These are phyloP conservation scores for Luffa acutangula DNA, from an alignment of 306 rosid species.

Conservation along the genomic window DNA sequence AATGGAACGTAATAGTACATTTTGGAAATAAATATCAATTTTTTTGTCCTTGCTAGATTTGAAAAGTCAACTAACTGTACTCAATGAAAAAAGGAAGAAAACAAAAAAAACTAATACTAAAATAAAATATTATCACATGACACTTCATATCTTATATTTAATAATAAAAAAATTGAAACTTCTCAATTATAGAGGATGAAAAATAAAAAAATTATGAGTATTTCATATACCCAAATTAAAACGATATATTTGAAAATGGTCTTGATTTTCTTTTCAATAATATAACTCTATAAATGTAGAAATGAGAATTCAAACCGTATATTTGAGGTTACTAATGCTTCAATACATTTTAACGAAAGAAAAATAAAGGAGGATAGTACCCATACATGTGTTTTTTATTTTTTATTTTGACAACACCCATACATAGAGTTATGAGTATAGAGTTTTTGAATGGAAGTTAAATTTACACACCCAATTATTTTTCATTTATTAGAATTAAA, in stretches of 20 bases:
- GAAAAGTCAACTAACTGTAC: neutral
- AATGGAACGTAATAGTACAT: no score
- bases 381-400: no score
- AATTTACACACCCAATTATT: neutral
- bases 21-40: neutral
- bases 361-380: neutral
- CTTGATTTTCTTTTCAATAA: no score
- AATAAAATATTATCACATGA: neutral
- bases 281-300: no score
- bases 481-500: constrained; percentile 1
- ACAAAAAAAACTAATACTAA: neutral
- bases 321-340: no score
- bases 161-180: no score
- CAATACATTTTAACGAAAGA: no score
- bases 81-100: accelerated
- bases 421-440: neutral
- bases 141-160: neutral
- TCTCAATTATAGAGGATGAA: neutral
- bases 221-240: no score
- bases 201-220: no score
- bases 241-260: no score
- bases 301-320: no score
- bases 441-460: neutral
- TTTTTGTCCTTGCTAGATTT: neutral
- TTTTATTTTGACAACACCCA: no score